Evolutionary conservation across 257 asterid species (phyloP).

Genomic region (Striga asiatica): DNA sequence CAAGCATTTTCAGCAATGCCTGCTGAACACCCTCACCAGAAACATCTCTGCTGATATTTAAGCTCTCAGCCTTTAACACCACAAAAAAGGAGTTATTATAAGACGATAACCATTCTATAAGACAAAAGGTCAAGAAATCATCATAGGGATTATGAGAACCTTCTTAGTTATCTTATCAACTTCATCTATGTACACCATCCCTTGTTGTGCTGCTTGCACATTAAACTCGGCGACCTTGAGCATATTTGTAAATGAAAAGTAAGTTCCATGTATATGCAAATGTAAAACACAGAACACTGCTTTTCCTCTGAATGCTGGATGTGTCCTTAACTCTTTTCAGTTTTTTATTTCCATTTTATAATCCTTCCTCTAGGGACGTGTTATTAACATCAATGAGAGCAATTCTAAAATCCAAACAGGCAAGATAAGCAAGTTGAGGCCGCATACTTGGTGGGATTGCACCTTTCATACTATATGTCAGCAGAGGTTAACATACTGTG

Average conservation of each 20-base stretch:
- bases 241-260: slow-evolving; percentile 27
- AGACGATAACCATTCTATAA: slow-evolving; percentile 8
- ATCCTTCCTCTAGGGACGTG: background rate
- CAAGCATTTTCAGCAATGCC: slow-evolving; percentile 90
- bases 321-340: background rate
- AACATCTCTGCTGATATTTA: slow-evolving; percentile 86
- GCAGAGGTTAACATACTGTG: background rate
- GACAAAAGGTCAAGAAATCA: slow-evolving; percentile 9
- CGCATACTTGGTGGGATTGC: background rate
- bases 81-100: slow-evolving; percentile 13
- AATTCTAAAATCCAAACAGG: background rate
- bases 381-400: background rate
- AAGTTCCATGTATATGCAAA: slow-evolving; percentile 13
- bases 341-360: background rate
- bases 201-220: slow-evolving; percentile 97
- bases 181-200: slow-evolving; percentile 93
- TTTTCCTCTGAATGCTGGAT: background rate
- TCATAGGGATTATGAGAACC: slow-evolving; percentile 30
- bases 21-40: slow-evolving; percentile 98
- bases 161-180: slow-evolving; percentile 93
- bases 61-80: slow-evolving; percentile 71
- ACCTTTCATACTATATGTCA: background rate
- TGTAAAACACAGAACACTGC: slow-evolving; percentile 1
- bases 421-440: background rate
- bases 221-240: slow-evolving; percentile 82